Evolutionary conservation across 768 basidiomycete genomes (phyloP).

Genomic region (Termitomyces sp.): DNA sequence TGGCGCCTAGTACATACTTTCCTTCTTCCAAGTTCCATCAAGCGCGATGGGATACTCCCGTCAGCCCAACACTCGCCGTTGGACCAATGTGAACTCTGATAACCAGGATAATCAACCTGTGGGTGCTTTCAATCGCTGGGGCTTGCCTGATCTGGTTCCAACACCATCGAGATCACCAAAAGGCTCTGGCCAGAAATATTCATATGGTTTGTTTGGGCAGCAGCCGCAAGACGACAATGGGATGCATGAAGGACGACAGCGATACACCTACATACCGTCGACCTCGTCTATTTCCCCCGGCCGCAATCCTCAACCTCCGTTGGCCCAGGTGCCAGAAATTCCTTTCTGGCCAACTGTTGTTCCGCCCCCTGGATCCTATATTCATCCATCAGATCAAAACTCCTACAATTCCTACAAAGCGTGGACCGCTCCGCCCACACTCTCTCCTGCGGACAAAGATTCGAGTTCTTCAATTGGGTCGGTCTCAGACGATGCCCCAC

Average conservation of each 20-base stretch:
- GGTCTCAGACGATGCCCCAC: background rate
- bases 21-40: background rate
- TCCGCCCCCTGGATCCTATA: background rate
- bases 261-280: constrained; percentile 14
- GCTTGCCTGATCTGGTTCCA: background rate
- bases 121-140: background rate
- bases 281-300: constrained; percentile 9
- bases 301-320: constrained; percentile 27
- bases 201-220: background rate
- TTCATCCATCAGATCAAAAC: background rate
- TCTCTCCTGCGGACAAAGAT: constrained; percentile 32
- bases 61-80: background rate
- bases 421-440: background rate
- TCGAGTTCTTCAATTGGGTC: background rate
- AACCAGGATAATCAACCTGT: background rate
- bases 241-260: background rate
- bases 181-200: background rate
- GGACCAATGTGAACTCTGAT: background rate
- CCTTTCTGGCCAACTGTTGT: background rate
- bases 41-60: background rate
- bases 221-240: background rate
- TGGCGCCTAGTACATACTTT: background rate
- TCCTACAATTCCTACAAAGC: background rate
- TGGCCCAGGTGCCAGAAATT: background rate
- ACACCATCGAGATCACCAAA: background rate